phyloP scores from a whole-genome alignment of 2,329 filamentous ascomycete genomes.

The Fusarium bactridioides region DNA sequence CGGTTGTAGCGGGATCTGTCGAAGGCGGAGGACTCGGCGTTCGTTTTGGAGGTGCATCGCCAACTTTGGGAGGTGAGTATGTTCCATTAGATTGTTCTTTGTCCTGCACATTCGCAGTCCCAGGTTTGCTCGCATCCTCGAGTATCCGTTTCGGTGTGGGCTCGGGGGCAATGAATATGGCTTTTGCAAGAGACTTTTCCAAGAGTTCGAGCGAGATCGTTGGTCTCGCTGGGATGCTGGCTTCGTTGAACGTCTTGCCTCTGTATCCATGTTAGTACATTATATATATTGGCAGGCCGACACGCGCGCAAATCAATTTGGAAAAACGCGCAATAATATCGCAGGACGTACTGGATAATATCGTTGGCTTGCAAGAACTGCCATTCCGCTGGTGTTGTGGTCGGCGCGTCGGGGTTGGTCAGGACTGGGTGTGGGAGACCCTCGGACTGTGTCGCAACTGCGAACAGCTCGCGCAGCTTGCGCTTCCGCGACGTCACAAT shows the following conservation, averaged over 20 bases:
- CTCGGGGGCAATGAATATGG: constrained; percentile 34
- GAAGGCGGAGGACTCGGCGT: constrained; percentile 13
- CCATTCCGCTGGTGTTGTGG: constrained; percentile 59
- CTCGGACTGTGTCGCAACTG: constrained; percentile 75
- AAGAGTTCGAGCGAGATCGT: constrained; percentile 54
- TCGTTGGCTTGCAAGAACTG: constrained; percentile 66
- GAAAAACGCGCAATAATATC: constrained; percentile 27
- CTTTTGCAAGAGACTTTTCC: constrained; percentile 49
- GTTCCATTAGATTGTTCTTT: constrained; percentile 18
- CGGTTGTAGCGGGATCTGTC: constrained; percentile 12
- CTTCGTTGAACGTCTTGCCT: constrained; percentile 58
- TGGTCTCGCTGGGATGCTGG: constrained; percentile 60
- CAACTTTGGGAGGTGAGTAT: constrained; percentile 9
- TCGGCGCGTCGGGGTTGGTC: constrained; percentile 64
- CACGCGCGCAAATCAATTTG: constrained; percentile 26
- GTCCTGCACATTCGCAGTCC: constrained; percentile 10
- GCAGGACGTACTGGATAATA: constrained; percentile 64
- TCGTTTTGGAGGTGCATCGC: constrained; percentile 15
- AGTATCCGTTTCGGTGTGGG: constrained; percentile 7
- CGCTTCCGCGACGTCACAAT: constrained; percentile 87
- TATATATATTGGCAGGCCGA: constrained; percentile 13
- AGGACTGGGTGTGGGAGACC: constrained; percentile 66
- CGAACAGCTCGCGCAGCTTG: constrained; percentile 88
- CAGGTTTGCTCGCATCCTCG: constrained; percentile 17
- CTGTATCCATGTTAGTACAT: constrained; percentile 41